A percentile compares a stretch with the other conserved stretches of the same genome.
Conservation (phyloP, 768 basidiomycete genomes). For the Macrolepiota albuminosa region DNA sequence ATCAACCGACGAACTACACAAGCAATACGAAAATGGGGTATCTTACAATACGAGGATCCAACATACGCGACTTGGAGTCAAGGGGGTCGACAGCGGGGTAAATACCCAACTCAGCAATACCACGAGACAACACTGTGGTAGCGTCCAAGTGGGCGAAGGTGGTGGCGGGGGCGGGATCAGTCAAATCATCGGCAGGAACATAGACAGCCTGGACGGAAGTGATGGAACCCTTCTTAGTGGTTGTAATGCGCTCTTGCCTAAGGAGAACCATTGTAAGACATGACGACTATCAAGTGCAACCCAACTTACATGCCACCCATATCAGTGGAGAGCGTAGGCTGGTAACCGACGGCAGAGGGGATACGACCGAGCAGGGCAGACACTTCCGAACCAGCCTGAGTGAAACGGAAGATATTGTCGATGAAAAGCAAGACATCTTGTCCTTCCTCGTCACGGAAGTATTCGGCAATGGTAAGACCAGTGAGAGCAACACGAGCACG, state of each 20-base stretch:
- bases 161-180: conserved; percentile 98
- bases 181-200: conserved; percentile 99
- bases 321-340: conserved; percentile 98
- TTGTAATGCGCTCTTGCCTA: conserved; percentile 99
- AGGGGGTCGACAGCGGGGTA: conserved; percentile 99
- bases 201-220: conserved; percentile 99
- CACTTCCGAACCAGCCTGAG: conserved; percentile 99
- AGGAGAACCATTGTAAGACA: conserved; percentile 6
- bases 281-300: background rate
- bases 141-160: conserved; percentile 99
- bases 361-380: conserved; percentile 99
- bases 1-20: background rate
- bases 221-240: conserved; percentile 99
- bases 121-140: conserved; percentile 98
- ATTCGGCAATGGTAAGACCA: conserved; percentile 98
- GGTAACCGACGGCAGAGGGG: conserved; percentile 99
- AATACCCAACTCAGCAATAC: conserved; percentile 98
- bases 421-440: conserved; percentile 99
- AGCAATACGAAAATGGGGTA: background rate
- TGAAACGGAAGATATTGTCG: conserved; percentile 99
- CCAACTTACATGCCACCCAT: conserved; percentile 96
- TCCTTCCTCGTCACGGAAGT: conserved; percentile 99
- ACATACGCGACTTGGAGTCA: conserved; percentile 99
- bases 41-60: conserved; percentile 96
- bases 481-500: conserved; percentile 99